A percentile compares a stretch with the other conserved stretches of the same genome.
phyloP scores from a whole-genome alignment of 169 alveolate species.

The Perkinsus chesapeaki region DNA sequence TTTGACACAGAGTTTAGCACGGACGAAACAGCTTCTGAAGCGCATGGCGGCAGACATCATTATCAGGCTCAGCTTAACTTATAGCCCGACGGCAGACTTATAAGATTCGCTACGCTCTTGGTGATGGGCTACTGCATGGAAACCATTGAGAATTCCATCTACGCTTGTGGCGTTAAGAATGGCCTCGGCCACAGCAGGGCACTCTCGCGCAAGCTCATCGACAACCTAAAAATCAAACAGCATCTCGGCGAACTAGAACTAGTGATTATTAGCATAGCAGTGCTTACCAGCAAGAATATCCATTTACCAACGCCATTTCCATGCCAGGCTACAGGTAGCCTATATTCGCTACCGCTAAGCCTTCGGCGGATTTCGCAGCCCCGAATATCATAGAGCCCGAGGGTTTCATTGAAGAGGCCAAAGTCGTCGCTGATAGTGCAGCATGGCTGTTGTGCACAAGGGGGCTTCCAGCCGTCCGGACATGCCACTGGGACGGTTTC shows the following conservation, averaged over 20 bases:
- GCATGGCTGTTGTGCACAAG: slow-evolving; percentile 29
- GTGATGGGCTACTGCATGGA: neutral
- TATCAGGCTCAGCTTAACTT: neutral
- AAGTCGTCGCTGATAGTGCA: slow-evolving; percentile 31
- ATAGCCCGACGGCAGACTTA: neutral
- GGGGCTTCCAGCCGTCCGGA: slow-evolving; percentile 32
- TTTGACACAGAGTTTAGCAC: no score
- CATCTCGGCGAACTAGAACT: no score
- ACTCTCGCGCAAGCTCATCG: neutral
- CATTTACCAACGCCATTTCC: slow-evolving; percentile 34
- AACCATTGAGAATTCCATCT: neutral
- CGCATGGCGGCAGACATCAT: no score
- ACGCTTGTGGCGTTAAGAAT: neutral
- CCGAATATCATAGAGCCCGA: slow-evolving; percentile 18
- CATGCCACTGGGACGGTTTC: slow-evolving; percentile 12
- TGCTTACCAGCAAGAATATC: slow-evolving; percentile 19
- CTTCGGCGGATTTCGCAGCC: slow-evolving; percentile 21
- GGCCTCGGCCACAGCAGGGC: neutral
- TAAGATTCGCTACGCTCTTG: neutral
- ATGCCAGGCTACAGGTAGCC: neutral
- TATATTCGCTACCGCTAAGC: neutral
- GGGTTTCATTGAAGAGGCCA: slow-evolving; percentile 10
- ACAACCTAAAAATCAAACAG: neutral
- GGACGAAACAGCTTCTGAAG: neutral
- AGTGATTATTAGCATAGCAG: no score